Conservation (phyloP, 345 rosid genomes). For the Eucalyptus erythrocorys region DNA sequence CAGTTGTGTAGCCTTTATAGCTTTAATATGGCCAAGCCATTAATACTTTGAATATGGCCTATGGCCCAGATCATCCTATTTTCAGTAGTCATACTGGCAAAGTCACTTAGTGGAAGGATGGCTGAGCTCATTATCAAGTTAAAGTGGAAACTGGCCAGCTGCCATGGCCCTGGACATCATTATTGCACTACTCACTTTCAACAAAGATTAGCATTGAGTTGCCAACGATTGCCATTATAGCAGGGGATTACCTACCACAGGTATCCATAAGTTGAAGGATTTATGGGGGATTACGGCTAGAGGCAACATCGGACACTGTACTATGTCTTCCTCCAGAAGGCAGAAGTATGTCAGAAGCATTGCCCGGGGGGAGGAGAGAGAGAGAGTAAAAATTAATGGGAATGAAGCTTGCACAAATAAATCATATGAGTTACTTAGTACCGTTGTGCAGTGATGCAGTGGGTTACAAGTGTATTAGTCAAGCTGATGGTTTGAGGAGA, state of each 20-base stretch:
- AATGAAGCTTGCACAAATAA: not conserved
- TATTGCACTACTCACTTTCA: not conserved
- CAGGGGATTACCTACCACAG: not conserved
- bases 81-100: not conserved
- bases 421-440: not conserved
- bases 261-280: not conserved
- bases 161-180: not conserved
- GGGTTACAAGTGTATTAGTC: not conserved
- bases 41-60: not conserved
- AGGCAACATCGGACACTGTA: not conserved
- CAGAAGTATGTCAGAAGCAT: too few species aligned
- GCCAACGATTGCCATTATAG: not conserved
- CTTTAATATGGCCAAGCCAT: not conserved
- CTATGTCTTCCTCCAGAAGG: not conserved
- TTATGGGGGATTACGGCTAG: not conserved
- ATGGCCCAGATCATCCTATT: not conserved
- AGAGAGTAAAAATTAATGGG: not conserved
- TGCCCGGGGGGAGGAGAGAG: rapidly evolving
- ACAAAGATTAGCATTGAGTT: not conserved
- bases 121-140: not conserved
- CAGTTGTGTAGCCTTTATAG: not conserved
- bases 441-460: not conserved
- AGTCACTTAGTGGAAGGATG: not conserved
- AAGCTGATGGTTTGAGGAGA: not conserved
- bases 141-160: not conserved